Evolutionary conservation across 75 land plant species (phyloP).

Genomic region (Chamaecyparis obtusa): DNA sequence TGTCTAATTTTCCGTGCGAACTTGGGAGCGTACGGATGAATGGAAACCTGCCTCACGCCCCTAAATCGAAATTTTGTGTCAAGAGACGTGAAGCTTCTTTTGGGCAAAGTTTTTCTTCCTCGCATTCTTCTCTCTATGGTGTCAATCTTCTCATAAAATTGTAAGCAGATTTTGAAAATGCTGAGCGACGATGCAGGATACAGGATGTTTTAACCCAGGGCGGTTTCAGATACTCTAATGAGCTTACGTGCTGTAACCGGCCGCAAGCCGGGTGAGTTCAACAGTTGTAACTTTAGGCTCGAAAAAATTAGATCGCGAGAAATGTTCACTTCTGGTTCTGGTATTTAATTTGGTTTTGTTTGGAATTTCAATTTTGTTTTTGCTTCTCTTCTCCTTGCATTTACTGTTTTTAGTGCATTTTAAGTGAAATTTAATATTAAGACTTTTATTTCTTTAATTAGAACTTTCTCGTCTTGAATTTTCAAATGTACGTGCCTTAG

Average conservation of each 20-base stretch:
- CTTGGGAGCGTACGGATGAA: no score
- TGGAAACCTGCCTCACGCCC: no score
- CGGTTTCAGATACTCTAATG: conserved; percentile 63
- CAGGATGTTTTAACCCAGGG: conserved; percentile 45
- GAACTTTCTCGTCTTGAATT: not conserved
- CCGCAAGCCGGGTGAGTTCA: conserved; percentile 53
- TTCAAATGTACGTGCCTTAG: no score
- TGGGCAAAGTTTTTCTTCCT: no score
- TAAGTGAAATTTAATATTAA: not conserved
- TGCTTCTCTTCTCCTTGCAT: not conserved
- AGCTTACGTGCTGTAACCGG: conserved; percentile 79
- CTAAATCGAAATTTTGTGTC: no score
- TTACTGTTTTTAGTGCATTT: not conserved
- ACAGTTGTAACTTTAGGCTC: not conserved
- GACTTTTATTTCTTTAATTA: not conserved
- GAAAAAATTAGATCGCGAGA: not conserved
- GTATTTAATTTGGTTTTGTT: not conserved
- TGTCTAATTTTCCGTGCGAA: no score
- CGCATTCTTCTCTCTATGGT: not conserved
- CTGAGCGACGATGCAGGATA: not conserved
- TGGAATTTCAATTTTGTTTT: not conserved
- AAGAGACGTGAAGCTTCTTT: no score
- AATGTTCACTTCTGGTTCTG: not conserved
- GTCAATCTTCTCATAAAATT: not conserved
- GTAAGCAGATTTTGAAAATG: not conserved